Base-by-base conservation (phyloP, 2,329 filamentous ascomycete genomes). In the Exophiala lecanii-corni region DNA sequence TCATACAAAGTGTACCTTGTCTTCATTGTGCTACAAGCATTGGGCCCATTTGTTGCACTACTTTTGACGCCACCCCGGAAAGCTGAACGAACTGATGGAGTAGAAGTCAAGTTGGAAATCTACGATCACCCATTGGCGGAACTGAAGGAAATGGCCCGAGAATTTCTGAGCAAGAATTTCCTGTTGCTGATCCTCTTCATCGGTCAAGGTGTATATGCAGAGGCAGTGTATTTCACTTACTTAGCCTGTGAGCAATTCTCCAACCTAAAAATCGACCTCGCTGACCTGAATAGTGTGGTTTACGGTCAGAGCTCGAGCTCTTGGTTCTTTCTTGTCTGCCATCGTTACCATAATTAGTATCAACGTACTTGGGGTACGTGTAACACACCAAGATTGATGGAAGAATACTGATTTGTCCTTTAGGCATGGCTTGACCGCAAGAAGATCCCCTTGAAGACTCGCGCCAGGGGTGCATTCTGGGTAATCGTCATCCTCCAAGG, bases 221-320 rank as follows among this genome's bases (percentile, higher is more conserved):
- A 88, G 58, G 79, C 84, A 0, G 81, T 87, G 0, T 84, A 82
- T 61, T 86, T 82, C 59, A 86, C 83, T 0, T 88, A 82, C 45
- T 66, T 82, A 5, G 69, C 72, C 6, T 50, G 23, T 26, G 12
- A 7, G 23, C 12, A 26, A 26, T 7, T 12, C 23, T 26, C 23
- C n/a, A 12, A 12, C 23, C 6, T 26, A 26, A 6, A 26, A 26
- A 12, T 26, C 12, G 23, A 12, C 6, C 12, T 7, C 23, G 23
- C 23, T 26, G 23, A 26, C 23, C 7, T 26, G 6, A 12, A 26
- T 26, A 26, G 23, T 83, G 10, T 89, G 81, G 80, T 86, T 88
- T 56, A 75, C 73, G 2, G 84, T 88, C 2, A 74, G 84, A 1
- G 70, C 82, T 1, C 71, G 84, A 34, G 82, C 84, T 0, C 66